A percentile compares a stretch with the other conserved stretches of the same genome.
These are phyloP conservation scores for Rauvolfia tetraphylla DNA, from an alignment of 257 asterid genomes.

Conservation along the genomic window DNA sequence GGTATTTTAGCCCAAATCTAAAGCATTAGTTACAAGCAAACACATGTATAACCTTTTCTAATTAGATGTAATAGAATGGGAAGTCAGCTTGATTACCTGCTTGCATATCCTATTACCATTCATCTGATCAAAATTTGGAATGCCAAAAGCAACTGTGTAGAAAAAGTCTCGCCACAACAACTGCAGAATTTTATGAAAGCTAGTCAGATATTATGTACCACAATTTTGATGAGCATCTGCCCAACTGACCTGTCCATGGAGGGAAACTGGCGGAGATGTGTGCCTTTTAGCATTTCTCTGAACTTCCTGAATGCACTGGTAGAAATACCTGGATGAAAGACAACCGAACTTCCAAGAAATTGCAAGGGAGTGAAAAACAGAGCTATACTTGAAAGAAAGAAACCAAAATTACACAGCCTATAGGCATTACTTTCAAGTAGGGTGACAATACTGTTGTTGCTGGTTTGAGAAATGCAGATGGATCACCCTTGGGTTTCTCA, in stretches of 20 bases:
- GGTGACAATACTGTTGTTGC: constrained; percentile 94
- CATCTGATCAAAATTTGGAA: constrained; percentile 85
- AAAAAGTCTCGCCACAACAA: constrained; percentile 93
- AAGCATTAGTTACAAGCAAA: not conserved
- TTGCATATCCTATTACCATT: constrained; percentile 79
- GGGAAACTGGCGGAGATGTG: constrained; percentile 98
- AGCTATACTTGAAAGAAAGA: constrained; percentile 21
- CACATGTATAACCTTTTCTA: not conserved
- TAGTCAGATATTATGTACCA: constrained; percentile 20
- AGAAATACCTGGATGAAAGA: constrained; percentile 90
- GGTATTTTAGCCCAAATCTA: not conserved
- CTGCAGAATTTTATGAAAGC: constrained; percentile 40
- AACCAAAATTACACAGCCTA: constrained; percentile 3
- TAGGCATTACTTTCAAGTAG: constrained; percentile 63
- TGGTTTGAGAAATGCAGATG: constrained; percentile 78
- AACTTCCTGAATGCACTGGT: constrained; percentile 81
- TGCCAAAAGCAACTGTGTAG: constrained; percentile 81
- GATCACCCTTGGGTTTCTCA: constrained; percentile 98
- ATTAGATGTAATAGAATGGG: constrained; percentile 8
- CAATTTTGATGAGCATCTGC: not conserved
- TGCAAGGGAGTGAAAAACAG: constrained; percentile 24
- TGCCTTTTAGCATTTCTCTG: constrained; percentile 58
- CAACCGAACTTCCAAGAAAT: constrained; percentile 85
- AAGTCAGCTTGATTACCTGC: constrained; percentile 50
- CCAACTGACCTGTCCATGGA: constrained; percentile 80